Conservation (phyloP, 441 rosid species). For the Croton laevigatus region DNA sequence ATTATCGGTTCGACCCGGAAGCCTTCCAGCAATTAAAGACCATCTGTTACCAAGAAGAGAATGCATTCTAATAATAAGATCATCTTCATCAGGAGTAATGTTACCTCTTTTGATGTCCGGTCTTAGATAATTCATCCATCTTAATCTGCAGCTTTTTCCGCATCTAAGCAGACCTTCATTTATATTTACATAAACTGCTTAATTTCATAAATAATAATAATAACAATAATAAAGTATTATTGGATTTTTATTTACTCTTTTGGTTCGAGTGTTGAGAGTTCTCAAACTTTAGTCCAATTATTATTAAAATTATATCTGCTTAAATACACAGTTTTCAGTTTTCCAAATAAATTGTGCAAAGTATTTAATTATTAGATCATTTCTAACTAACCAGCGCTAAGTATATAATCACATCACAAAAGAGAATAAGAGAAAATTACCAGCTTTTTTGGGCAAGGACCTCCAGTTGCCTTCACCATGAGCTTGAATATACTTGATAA, state of each 20-base stretch:
- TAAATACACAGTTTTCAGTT: no score
- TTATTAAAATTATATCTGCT: no score
- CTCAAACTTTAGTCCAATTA: no score
- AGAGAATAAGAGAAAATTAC: slow-evolving; percentile 26
- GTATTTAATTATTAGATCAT: neutral
- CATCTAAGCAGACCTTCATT: slow-evolving; percentile 53
- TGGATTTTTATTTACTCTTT: no score
- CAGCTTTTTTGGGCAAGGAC: slow-evolving; percentile 61
- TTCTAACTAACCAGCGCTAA: neutral
- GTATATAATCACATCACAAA: no score
- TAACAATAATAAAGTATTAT: no score
- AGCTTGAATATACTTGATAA: slow-evolving; percentile 44
- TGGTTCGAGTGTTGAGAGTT: no score
- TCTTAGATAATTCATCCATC: slow-evolving; percentile 71
- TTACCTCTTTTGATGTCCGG: slow-evolving; percentile 72
- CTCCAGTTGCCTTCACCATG: slow-evolving; percentile 76
- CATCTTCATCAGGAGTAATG: slow-evolving; percentile 59
- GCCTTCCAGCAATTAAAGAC: slow-evolving; percentile 70
- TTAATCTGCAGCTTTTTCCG: slow-evolving; percentile 64
- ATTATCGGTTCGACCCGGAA: slow-evolving; percentile 78
- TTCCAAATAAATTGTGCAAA: neutral
- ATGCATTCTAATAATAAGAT: slow-evolving; percentile 56
- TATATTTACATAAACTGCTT: neutral
- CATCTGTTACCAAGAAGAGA: slow-evolving; percentile 64
- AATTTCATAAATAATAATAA: neutral